Evolutionary conservation across 1,284 basidiomycete genomes (phyloP).

Genomic region (Wallemia hederae): DNA sequence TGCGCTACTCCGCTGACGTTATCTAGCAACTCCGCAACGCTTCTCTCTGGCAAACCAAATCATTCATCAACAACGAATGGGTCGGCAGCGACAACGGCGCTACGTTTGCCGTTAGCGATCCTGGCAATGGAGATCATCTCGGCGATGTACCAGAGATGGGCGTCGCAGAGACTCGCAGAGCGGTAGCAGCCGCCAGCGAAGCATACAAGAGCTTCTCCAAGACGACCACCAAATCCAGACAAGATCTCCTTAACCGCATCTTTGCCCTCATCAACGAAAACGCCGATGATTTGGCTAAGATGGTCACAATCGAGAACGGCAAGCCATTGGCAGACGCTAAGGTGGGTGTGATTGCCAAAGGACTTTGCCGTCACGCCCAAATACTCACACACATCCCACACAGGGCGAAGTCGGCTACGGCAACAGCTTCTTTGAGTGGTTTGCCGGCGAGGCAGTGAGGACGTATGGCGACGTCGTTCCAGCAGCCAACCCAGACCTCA

Average conservation of each 20-base stretch:
- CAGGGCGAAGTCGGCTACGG: conserved; percentile 52
- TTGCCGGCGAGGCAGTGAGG: conserved; percentile 64
- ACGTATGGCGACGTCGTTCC: conserved; percentile 53
- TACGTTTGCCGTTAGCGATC: conserved; percentile 47
- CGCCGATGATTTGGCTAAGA: conserved; percentile 45
- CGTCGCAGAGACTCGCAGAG: conserved; percentile 42
- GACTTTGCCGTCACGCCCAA: not conserved
- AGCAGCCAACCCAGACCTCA: conserved; percentile 33
- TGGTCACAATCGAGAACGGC: conserved; percentile 80
- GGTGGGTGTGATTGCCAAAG: conserved; percentile 18
- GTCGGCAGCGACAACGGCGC: conserved; percentile 39
- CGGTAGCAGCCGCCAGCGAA: conserved; percentile 40
- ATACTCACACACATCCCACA: not conserved
- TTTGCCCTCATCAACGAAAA: conserved; percentile 42
- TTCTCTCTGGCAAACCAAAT: conserved; percentile 40
- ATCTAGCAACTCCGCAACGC: conserved; percentile 31
- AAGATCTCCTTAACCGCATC: conserved; percentile 46
- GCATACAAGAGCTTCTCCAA: conserved; percentile 54
- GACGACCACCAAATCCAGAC: conserved; percentile 51
- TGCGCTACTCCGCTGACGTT: no score
- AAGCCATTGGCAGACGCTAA: conserved; percentile 57
- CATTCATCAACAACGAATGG: conserved; percentile 53
- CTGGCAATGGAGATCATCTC: conserved; percentile 45
- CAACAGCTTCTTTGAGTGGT: conserved; percentile 54
- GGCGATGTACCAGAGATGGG: conserved; percentile 67